Evolutionary conservation across 495 filamentous ascomycete species (phyloP), one percentile per base, ranked within the genome.

Genomic region (Penicillium canariense): DNA sequence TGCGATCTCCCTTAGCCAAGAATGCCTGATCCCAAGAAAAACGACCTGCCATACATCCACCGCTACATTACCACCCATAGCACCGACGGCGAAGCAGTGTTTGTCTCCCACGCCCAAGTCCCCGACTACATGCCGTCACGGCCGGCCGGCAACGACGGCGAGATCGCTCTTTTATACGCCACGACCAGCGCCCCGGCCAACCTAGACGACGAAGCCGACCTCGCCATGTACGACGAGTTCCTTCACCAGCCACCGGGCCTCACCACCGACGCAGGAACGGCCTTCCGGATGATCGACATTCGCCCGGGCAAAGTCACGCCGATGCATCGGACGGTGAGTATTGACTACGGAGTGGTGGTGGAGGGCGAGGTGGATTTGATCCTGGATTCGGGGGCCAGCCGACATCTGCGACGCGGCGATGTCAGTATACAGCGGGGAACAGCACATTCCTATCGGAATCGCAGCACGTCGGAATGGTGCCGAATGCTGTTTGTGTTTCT

Each of bases 361-460:
- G 87, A 91, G 61, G 88, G 88, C 0, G 70, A 80, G 57, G 87
- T 90, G 48, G 88, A 92, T 68, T 86, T 90, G 60, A 84, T 87
- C 76, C 82, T 73, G 27, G 85, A 89, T 68, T 81, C 82, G 0
- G 77, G 74, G 12, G 64, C 73, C 0, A 80, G 79, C 56, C 83
- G 86, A 46, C 64, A 84, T 58, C 43, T 89, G 66, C 80, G 84
- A 55, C 86, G 87, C 38, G 81, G 84, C 14, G 86, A 90, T 68
- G 85, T 87, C 3, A 80, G 84, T 64, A 63, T 87, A 60, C 77
- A 89, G 28, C 76, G 85, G 40, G 78, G 81, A 0, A 85, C 84
- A 62, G 70, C 66, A 61, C 89, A 93, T 69, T 77, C 79, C 5
- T 89, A 83, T 84, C 75, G 74, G 9, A 90, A 89, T 60, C 60